Evolutionary conservation across 2,329 filamentous ascomycete species (phyloP), one percentile per base, ranked within the genome.

Genomic region (Akanthomyces dipterigenus): DNA sequence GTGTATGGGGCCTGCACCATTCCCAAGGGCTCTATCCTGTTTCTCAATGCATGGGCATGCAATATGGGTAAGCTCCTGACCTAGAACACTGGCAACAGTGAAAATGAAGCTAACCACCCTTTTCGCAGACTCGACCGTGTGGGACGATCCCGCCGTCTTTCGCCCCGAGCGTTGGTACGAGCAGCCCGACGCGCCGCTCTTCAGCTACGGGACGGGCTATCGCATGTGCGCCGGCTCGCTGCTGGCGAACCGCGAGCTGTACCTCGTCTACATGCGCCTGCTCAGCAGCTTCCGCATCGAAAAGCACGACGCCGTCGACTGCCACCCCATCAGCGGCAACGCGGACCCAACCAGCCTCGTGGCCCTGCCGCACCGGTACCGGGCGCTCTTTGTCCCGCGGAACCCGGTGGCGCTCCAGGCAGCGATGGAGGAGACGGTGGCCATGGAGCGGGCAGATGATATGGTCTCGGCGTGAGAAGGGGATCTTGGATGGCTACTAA

Each of bases 31-130:
- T 87, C 84, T 1, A 82, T 87, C 0, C 78, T 88, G 40, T 88
- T 87, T 69, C 72, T 88, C 28, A 89, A 88, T 62, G 82, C 84
- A 0, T 88, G 85, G 85, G 85, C 85, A 3, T 88, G 86, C 67
- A 88, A 88, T 64, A 87, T 86, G 82, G 84, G 83, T 84, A 73
- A 68, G 77, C n/a, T 70, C 7, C 18, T 20, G 20, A 6, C 18
- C 5, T 18, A 3, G 9, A 26, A 28, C 8, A 16, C 1, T 45
- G 31, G 31, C 31, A 9, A 28, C 22, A 34, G 16, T n/a, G 40
- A 3, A 16, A n/a, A 12, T 11, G n/a, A 22, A 24, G n/a, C 51
- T 55, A 50, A 61, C n/a, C 16, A 18, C 14, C 24, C 28, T 16
- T 1, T 45, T 14, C 16, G 5, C 9, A 64, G 83, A 86, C 67